Evolutionary conservation across 1,284 basidiomycete species (phyloP).

Genomic region (Pseudozyma hubeiensis): DNA sequence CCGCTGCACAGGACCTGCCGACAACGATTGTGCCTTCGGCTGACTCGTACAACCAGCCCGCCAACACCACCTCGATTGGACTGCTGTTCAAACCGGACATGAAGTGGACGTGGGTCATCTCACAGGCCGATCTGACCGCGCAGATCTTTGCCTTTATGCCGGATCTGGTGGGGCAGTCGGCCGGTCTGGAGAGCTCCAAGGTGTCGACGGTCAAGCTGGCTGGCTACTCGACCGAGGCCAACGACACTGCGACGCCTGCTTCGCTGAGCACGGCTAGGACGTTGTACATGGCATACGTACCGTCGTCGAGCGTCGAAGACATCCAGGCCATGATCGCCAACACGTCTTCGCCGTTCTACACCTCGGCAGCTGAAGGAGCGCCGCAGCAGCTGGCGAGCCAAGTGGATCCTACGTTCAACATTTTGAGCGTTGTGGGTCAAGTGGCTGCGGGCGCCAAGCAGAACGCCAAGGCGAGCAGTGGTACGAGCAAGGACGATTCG

Average conservation of each 20-base stretch:
- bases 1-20: conserved; percentile 28
- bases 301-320: conserved; percentile 28
- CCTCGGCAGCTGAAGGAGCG: conserved; percentile 40
- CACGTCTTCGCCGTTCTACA: conserved; percentile 57
- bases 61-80: conserved; percentile 47
- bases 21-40: conserved; percentile 51
- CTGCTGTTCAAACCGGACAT: conserved; percentile 60
- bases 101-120: conserved; percentile 61
- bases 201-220: conserved; percentile 57
- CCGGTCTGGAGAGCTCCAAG: conserved; percentile 33
- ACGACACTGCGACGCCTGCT: conserved; percentile 7
- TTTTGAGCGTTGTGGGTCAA: conserved; percentile 38
- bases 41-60: conserved; percentile 39
- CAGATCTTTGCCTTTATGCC: conserved; percentile 68
- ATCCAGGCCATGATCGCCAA: conserved; percentile 47
- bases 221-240: conserved; percentile 35
- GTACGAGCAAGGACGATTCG: conserved; percentile 13
- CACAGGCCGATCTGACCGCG: conserved; percentile 61
- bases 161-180: conserved; percentile 44
- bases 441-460: conserved; percentile 14
- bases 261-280: conserved; percentile 34
- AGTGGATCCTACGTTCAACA: conserved; percentile 59
- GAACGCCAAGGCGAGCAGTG: conserved; percentile 9
- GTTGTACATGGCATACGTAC: conserved; percentile 63
- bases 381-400: conserved; percentile 56